Evolutionary conservation across 768 basidiomycete genomes (phyloP).

Genomic region (Suillus subaureus): DNA sequence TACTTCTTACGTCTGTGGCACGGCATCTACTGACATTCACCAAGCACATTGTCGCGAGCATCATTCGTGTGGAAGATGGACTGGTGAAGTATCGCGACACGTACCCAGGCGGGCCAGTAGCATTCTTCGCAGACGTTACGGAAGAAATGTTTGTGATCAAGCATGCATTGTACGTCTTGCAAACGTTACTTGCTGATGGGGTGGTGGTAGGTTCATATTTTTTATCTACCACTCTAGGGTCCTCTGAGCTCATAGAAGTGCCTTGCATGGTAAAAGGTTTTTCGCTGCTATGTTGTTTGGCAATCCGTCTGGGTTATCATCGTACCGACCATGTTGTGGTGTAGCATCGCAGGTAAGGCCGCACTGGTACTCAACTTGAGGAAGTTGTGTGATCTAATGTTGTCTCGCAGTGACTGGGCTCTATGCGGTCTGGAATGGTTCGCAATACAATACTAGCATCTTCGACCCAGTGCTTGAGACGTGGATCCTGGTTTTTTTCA

Average conservation of each 20-base stretch:
- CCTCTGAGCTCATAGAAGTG: neutral
- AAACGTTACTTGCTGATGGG: neutral
- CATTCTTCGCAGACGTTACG: neutral
- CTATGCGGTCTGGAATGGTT: neutral
- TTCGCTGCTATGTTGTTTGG: neutral
- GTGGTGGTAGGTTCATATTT: neutral
- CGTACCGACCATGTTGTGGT: neutral
- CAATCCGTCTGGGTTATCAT: neutral
- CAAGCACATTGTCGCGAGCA: neutral
- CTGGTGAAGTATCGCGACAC: neutral
- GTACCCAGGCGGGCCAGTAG: neutral
- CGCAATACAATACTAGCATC: neutral
- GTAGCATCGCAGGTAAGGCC: slow-evolving; percentile 1
- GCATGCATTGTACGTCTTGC: neutral
- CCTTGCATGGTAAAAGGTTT: neutral
- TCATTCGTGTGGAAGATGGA: neutral
- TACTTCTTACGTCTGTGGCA: neutral
- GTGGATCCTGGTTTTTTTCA: slow-evolving; percentile 2
- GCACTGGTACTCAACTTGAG: neutral
- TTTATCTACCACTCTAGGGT: neutral
- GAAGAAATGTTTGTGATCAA: neutral
- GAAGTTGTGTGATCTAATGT: neutral
- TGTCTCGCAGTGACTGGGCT: neutral
- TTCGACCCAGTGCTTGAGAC: neutral
- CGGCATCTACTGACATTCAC: neutral